Conservation (phyloP, 768 basidiomycete species). For the Russula ochroleuca region DNA sequence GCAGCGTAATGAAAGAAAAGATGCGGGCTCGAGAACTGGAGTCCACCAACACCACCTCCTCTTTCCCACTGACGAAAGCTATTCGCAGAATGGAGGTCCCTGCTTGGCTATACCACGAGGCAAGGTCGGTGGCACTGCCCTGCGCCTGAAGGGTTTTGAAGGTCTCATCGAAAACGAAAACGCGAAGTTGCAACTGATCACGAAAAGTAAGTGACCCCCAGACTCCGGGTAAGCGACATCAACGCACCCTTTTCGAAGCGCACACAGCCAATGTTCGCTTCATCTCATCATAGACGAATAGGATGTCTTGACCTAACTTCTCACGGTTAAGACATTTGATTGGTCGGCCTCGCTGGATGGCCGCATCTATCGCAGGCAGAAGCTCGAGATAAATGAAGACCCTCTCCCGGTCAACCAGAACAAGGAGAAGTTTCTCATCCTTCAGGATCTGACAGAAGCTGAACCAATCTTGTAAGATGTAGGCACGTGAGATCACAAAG, state of each 20-base stretch:
- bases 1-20: conserved; percentile 50
- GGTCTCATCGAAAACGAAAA: conserved; percentile 47
- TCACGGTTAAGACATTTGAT: conserved; percentile 38
- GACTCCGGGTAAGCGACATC: neutral
- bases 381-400: conserved; percentile 20
- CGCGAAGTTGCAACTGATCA: conserved; percentile 38
- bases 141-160: conserved; percentile 40
- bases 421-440: conserved; percentile 20
- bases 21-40: conserved; percentile 41
- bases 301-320: conserved; percentile 43
- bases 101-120: conserved; percentile 40
- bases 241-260: conserved; percentile 40
- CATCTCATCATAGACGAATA: conserved; percentile 50
- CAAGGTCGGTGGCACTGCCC: conserved; percentile 42
- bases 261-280: conserved; percentile 49
- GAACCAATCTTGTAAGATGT: neutral
- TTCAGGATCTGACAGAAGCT: conserved; percentile 23
- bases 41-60: conserved; percentile 53
- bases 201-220: neutral
- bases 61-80: conserved; percentile 46
- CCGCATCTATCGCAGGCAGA: neutral
- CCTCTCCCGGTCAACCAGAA: conserved; percentile 6
- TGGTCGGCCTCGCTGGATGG: neutral
- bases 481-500: neutral
- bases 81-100: conserved; percentile 34